Evolutionary conservation across 2,329 filamentous ascomycete genomes (phyloP).

Genomic region (Chrysoporthe deuterocubensis): DNA sequence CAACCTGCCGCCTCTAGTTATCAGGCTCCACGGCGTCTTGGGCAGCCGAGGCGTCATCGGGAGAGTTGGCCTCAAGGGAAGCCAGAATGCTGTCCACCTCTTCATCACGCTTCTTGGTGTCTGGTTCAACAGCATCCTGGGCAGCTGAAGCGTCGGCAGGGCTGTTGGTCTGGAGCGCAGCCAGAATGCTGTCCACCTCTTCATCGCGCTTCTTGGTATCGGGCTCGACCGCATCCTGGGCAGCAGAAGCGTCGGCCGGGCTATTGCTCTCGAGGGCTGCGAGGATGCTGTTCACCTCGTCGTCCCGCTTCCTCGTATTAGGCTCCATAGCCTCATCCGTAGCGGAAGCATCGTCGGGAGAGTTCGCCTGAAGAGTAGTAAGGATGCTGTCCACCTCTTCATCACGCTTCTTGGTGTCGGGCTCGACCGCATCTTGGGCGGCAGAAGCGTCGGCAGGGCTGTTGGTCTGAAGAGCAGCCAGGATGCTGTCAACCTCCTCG

Average conservation of each 20-base stretch:
- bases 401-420: slow-evolving; percentile 15
- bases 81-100: slow-evolving; percentile 12
- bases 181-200: slow-evolving; percentile 11
- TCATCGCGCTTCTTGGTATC: slow-evolving; percentile 20
- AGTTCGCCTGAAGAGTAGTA: slow-evolving; percentile 10
- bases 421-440: slow-evolving; percentile 13
- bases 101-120: slow-evolving; percentile 16
- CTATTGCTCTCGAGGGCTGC: slow-evolving; percentile 10
- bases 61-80: slow-evolving; percentile 9
- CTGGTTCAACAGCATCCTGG: slow-evolving; percentile 14
- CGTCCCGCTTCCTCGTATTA: slow-evolving; percentile 9
- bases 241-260: slow-evolving; percentile 17
- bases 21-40: slow-evolving; percentile 17
- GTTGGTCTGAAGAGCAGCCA: slow-evolving; percentile 14
- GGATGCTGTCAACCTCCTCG: slow-evolving; percentile 19
- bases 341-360: background rate
- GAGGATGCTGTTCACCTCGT: slow-evolving; percentile 14
- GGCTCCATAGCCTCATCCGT: slow-evolving; percentile 9
- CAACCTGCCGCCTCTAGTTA: background rate
- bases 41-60: slow-evolving; percentile 20
- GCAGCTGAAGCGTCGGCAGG: slow-evolving; percentile 19
- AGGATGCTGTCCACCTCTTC: slow-evolving; percentile 7
- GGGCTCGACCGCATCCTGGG: slow-evolving; percentile 14
- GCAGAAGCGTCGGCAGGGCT: slow-evolving; percentile 15
- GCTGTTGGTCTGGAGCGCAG: slow-evolving; percentile 11